phyloP scores from a whole-genome alignment of 106 monocot genomes.

The Chionographis japonica region DNA sequence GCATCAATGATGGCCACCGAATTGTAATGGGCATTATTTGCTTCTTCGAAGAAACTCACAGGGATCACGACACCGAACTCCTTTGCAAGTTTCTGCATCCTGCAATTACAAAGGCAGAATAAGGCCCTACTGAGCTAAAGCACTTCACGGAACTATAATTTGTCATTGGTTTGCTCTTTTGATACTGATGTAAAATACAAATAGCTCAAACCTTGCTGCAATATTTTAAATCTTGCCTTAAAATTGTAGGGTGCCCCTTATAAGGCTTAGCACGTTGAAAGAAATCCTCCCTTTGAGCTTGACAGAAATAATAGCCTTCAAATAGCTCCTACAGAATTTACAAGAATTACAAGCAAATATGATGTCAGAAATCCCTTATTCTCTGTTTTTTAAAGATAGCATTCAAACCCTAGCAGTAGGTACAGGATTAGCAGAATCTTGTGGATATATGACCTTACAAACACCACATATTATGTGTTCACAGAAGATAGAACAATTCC shows the following conservation, averaged over 20 bases:
- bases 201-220: not conserved
- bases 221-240: slow-evolving; percentile 35
- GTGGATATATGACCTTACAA: no score
- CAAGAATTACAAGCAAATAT: not conserved
- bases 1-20: slow-evolving; percentile 89
- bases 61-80: slow-evolving; percentile 91
- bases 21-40: slow-evolving; percentile 99
- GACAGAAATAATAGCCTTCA: slow-evolving; percentile 97
- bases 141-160: no score
- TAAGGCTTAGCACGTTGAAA: slow-evolving; percentile 81
- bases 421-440: not conserved
- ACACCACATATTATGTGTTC: no score
- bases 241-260: slow-evolving; percentile 74
- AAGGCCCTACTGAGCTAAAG: not conserved
- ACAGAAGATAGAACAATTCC: no score
- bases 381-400: no score
- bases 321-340: slow-evolving; percentile 69
- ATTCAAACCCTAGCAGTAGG: not conserved
- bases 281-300: slow-evolving; percentile 85
- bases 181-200: not conserved
- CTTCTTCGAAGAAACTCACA: slow-evolving; percentile 98
- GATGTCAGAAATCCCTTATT: not conserved
- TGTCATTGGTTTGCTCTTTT: no score
- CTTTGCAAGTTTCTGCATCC: slow-evolving; percentile 95
- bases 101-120: slow-evolving; percentile 16